phyloP scores from a whole-genome alignment of 495 filamentous ascomycete species.

The Podospora anserina region DNA sequence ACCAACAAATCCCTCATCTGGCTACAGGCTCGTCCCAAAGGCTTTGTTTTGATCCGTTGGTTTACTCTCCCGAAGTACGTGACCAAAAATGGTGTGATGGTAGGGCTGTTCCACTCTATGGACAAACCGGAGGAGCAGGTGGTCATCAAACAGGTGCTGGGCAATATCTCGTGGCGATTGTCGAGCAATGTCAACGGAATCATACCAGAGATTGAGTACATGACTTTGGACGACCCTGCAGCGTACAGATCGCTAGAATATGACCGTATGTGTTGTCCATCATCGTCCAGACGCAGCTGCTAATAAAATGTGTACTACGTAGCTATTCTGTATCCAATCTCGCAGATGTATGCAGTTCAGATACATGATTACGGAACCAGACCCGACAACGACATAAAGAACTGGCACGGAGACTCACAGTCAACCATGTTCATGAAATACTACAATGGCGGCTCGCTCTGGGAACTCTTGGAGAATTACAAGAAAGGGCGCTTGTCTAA shows the following conservation, averaged over 20 bases:
- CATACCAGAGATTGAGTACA: not conserved
- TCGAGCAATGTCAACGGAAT: not conserved
- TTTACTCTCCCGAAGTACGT: not conserved
- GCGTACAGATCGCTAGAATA: not conserved
- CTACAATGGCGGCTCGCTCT: constrained; percentile 21
- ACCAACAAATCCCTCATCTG: not conserved
- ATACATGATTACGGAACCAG: constrained; percentile 3
- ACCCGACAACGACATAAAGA: not conserved
- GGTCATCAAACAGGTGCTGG: constrained; percentile 11
- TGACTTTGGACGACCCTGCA: not conserved
- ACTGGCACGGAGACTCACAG: not conserved
- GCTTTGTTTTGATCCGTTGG: not conserved
- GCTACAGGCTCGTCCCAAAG: not conserved
- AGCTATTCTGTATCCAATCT: constrained; percentile 3
- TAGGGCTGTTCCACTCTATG: constrained; percentile 13
- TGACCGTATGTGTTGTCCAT: not conserved
- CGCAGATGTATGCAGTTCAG: constrained; percentile 11
- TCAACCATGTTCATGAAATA: constrained; percentile 21
- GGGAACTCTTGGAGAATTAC: not conserved
- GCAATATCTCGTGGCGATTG: not conserved
- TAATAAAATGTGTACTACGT: not conserved
- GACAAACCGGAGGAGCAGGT: constrained; percentile 16
- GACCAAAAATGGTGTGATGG: not conserved
- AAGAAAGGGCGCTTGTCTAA: not conserved
- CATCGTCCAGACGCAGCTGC: not conserved